A percentile compares a stretch with the other conserved stretches of the same genome.
phyloP scores from a whole-genome alignment of 345 rosid genomes.

The Pugionium cornutum region DNA sequence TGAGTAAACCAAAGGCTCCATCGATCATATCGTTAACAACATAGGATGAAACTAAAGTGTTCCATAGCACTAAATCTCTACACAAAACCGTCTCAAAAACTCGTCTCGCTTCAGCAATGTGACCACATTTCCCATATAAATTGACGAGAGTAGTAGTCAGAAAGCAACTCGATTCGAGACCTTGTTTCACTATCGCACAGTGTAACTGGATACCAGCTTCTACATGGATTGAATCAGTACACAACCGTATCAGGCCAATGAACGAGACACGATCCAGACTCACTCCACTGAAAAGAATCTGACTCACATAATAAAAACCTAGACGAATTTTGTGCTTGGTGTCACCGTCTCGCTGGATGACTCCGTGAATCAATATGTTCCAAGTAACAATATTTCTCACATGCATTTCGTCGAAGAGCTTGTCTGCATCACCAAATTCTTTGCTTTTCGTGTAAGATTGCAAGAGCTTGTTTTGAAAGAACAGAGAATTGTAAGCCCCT shows the following conservation, averaged over 20 bases:
- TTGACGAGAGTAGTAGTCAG: slow-evolving; percentile 51
- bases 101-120: slow-evolving; percentile 46
- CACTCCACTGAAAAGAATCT: slow-evolving; percentile 47
- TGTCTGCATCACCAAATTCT: slow-evolving; percentile 37
- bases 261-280: slow-evolving; percentile 54
- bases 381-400: slow-evolving; percentile 60
- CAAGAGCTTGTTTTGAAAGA: slow-evolving; percentile 56
- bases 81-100: slow-evolving; percentile 46
- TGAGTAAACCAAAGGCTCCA: slow-evolving; percentile 50
- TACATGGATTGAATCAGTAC: slow-evolving; percentile 42
- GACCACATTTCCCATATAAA: slow-evolving; percentile 71
- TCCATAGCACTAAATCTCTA: slow-evolving; percentile 66
- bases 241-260: slow-evolving; percentile 54
- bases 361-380: slow-evolving; percentile 62
- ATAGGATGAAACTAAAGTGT: slow-evolving; percentile 60
- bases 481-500: slow-evolving; percentile 43
- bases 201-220: slow-evolving; percentile 56
- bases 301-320: slow-evolving; percentile 46
- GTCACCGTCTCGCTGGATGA: slow-evolving; percentile 25
- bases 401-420: slow-evolving; percentile 67
- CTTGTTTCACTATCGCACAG: slow-evolving; percentile 52
- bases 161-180: slow-evolving; percentile 47
- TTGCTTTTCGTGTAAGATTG: slow-evolving; percentile 48
- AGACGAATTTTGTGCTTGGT: slow-evolving; percentile 11
- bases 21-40: slow-evolving; percentile 46